Evolutionary conservation across 139 green algal species (phyloP).

Genomic region (Chlorella sp.): DNA sequence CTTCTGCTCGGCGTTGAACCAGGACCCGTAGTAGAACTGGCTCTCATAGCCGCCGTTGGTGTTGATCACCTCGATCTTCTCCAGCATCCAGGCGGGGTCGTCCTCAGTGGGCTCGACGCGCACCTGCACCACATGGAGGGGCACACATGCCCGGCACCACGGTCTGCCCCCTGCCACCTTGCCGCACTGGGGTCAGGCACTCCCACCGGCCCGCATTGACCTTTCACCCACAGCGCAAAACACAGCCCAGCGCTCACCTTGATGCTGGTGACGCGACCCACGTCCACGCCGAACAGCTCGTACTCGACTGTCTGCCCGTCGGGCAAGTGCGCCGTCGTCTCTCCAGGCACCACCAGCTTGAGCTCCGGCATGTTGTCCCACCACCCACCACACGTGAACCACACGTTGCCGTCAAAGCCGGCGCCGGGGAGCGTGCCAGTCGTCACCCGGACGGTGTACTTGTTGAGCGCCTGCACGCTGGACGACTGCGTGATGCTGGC

Average conservation of each 20-base stretch:
- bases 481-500: not conserved
- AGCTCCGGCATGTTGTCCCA: not conserved
- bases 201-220: too few relatives aligned
- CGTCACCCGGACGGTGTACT: constrained; percentile 1
- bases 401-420: constrained; percentile 11
- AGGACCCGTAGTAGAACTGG: not conserved
- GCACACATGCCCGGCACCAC: too few relatives aligned
- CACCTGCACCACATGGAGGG: too few relatives aligned
- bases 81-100: constrained; percentile 12
- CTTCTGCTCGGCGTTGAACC: not conserved
- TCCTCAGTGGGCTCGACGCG: constrained; percentile 8
- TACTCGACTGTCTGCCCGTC: not conserved
- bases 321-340: not conserved
- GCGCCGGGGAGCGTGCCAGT: not conserved
- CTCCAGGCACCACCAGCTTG: constrained; percentile 3
- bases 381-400: constrained; percentile 7
- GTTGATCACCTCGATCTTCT: constrained; percentile 8
- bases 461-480: constrained; percentile 12
- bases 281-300: not conserved
- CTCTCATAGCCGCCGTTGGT: not conserved
- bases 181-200: too few relatives aligned
- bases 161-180: too few relatives aligned
- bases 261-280: not conserved
- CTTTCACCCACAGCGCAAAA: too few relatives aligned
- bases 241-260: too few relatives aligned